A percentile compares a stretch with the other conserved stretches of the same genome.
Evolutionary conservation across 2,329 filamentous ascomycete species (phyloP).

Genomic region (Trichoderma breve): DNA sequence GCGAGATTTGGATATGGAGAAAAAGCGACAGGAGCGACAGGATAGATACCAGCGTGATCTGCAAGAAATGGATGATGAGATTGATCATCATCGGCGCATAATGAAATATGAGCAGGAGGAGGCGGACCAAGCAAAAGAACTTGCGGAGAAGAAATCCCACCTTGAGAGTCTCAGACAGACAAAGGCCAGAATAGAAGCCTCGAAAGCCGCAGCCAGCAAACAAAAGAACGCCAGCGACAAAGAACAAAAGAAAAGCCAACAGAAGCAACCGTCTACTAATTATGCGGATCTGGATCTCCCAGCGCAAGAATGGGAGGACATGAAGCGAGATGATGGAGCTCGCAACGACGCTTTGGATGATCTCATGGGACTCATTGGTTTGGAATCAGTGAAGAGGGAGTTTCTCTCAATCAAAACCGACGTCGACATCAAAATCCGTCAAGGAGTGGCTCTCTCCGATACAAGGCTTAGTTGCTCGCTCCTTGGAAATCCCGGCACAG

Average conservation of each 20-base stretch:
- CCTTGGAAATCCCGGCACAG: conserved; percentile 74
- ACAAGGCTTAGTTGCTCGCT: conserved; percentile 64
- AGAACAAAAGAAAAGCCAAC: neutral
- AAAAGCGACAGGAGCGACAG: conserved; percentile 44
- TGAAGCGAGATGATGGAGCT: conserved; percentile 54
- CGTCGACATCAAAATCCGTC: conserved; percentile 59
- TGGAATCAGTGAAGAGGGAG: conserved; percentile 65
- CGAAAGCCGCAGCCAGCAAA: conserved; percentile 20
- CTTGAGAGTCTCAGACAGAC: conserved; percentile 42
- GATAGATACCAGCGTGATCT: conserved; percentile 45
- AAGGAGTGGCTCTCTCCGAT: conserved; percentile 51
- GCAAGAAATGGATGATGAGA: conserved; percentile 52
- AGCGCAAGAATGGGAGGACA: conserved; percentile 57
- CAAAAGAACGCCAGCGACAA: neutral
- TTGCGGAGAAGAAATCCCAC: conserved; percentile 48
- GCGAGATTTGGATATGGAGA: conserved; percentile 52
- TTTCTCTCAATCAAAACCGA: conserved; percentile 62
- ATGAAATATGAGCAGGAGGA: conserved; percentile 45
- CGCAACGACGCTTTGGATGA: conserved; percentile 55
- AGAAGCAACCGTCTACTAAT: neutral
- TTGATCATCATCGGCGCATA: conserved; percentile 45
- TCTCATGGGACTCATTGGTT: conserved; percentile 68
- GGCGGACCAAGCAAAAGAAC: conserved; percentile 40
- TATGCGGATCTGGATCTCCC: conserved; percentile 31
- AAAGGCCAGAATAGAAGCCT: conserved; percentile 23